Percentiles rank a stretch among this genome's conserved stretches.
Evolutionary conservation across 139 green algal species (phyloP).

Genomic region (Asterochloris sp.): DNA sequence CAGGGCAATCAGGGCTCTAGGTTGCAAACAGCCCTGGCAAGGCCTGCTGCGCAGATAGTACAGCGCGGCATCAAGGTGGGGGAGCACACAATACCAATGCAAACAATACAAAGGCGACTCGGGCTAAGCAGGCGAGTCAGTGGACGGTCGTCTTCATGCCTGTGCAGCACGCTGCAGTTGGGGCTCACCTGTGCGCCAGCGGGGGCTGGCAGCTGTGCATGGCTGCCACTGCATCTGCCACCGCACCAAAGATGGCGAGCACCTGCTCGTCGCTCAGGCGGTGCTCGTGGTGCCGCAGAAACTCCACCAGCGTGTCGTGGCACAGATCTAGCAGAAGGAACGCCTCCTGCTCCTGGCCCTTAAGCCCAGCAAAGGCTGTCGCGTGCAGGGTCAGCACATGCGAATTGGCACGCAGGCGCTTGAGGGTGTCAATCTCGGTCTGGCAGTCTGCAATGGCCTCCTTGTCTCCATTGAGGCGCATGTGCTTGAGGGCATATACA

Average conservation of each 20-base stretch:
- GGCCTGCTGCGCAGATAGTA: too few species aligned
- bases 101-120: too few species aligned
- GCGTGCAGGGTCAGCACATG: slow-evolving; percentile 63
- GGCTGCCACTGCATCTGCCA: slow-evolving; percentile 56
- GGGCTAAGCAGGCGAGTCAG: too few species aligned
- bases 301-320: slow-evolving; percentile 55
- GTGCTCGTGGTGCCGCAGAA: slow-evolving; percentile 37
- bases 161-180: neutral
- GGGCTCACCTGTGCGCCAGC: slow-evolving; percentile 67
- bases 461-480: slow-evolving; percentile 51
- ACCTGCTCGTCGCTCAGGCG: slow-evolving; percentile 43
- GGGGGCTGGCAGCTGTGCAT: slow-evolving; percentile 76
- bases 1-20: too few species aligned
- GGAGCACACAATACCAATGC: too few species aligned
- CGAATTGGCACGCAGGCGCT: slow-evolving; percentile 29
- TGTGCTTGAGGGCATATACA: slow-evolving; percentile 76
- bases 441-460: slow-evolving; percentile 46
- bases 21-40: too few species aligned
- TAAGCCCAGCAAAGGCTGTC: slow-evolving; percentile 49
- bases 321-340: slow-evolving; percentile 83
- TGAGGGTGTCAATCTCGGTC: slow-evolving; percentile 37
- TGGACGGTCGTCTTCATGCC: neutral
- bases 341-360: slow-evolving; percentile 54
- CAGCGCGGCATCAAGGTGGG: too few species aligned
- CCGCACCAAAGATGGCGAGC: slow-evolving; percentile 52